Evolutionary conservation across 352 stramenopile species (phyloP).

Genomic region (Globisporangium nunn): DNA sequence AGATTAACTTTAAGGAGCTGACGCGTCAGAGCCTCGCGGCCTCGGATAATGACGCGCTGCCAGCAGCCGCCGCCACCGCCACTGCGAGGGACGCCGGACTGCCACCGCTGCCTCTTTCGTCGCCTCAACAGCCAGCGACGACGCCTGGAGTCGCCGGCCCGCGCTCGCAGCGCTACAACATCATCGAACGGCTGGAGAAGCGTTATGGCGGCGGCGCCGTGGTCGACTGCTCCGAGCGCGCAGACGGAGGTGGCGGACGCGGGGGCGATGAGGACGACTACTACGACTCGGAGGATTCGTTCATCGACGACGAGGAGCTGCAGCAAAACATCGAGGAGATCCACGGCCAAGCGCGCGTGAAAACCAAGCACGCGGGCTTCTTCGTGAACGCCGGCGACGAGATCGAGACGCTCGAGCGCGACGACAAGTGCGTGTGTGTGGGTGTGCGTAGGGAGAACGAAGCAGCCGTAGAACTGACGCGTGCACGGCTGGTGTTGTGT

Average conservation of each 20-base stretch:
- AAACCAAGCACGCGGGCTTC: conserved; percentile 85
- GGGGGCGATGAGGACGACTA: conserved; percentile 76
- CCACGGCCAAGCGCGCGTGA: conserved; percentile 53
- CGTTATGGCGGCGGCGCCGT: conserved; percentile 68
- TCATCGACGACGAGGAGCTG: conserved; percentile 80
- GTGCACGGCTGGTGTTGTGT: neutral
- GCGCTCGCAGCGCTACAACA: conserved; percentile 64
- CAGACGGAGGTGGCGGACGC: conserved; percentile 12
- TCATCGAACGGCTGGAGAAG: conserved; percentile 84
- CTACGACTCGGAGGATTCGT: conserved; percentile 87
- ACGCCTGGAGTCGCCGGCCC: conserved; percentile 7
- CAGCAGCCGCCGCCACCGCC: too few relatives aligned
- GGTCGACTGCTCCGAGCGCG: conserved; percentile 32
- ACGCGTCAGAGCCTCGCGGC: conserved; percentile 23
- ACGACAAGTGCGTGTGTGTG: conserved; percentile 10
- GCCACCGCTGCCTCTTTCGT: neutral
- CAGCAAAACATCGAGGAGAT: conserved; percentile 84
- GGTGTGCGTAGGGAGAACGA: neutral
- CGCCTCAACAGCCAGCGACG: conserved; percentile 1
- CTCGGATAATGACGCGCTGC: neutral
- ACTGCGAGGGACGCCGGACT: too few relatives aligned
- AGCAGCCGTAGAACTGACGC: neutral
- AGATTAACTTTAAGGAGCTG: conserved; percentile 76
- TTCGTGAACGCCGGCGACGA: conserved; percentile 83
- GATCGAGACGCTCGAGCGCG: conserved; percentile 68